Evolutionary conservation across 768 basidiomycete species (phyloP).

Genomic region (Steccherinum ochraceum): DNA sequence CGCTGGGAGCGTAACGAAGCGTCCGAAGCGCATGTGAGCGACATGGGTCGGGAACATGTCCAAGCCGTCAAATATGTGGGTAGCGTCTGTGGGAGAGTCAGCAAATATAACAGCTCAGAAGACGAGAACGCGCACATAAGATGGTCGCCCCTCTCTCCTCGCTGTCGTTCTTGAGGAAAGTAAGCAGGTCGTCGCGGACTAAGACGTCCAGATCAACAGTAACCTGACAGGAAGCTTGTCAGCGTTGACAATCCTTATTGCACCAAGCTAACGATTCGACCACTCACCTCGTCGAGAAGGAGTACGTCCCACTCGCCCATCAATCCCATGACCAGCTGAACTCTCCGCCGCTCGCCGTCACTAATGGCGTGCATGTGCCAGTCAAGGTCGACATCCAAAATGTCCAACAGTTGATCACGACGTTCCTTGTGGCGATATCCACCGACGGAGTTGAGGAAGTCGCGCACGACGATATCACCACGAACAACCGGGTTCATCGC

Average conservation of each 20-base stretch:
- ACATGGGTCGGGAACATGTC: slow-evolving; percentile 90
- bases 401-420: slow-evolving; percentile 78
- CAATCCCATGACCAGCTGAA: slow-evolving; percentile 93
- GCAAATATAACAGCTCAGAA: slow-evolving; percentile 5
- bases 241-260: neutral
- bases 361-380: slow-evolving; percentile 97
- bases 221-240: slow-evolving; percentile 44
- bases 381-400: slow-evolving; percentile 91
- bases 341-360: slow-evolving; percentile 89
- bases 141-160: slow-evolving; percentile 78
- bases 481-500: slow-evolving; percentile 97
- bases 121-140: slow-evolving; percentile 49
- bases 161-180: slow-evolving; percentile 81
- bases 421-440: slow-evolving; percentile 91
- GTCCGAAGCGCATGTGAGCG: slow-evolving; percentile 84
- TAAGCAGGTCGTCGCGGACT: slow-evolving; percentile 86
- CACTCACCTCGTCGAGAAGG: slow-evolving; percentile 84
- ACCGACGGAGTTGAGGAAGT: slow-evolving; percentile 95
- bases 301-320: slow-evolving; percentile 94
- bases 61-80: slow-evolving; percentile 95
- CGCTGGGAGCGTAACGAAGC: slow-evolving; percentile 58
- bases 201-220: slow-evolving; percentile 97
- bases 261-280: neutral
- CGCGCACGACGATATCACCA: slow-evolving; percentile 85
- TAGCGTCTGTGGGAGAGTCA: slow-evolving; percentile 58